Evolutionary conservation across 2,329 filamentous ascomycete genomes (phyloP).

Genomic region (Chalara sp.): DNA sequence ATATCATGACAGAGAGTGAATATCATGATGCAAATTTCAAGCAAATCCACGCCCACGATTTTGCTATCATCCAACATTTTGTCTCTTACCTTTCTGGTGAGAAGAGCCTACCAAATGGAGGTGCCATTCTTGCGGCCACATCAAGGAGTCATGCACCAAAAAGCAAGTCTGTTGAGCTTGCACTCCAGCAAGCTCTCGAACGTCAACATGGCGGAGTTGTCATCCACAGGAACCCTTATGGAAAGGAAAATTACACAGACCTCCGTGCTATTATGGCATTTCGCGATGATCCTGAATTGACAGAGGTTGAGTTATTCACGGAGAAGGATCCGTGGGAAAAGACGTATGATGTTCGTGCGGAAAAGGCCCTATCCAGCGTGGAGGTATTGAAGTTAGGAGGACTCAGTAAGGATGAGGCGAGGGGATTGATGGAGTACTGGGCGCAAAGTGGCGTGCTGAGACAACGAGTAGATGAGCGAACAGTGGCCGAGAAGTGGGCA

Average conservation of each 20-base stretch:
- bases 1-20: slow-evolving; percentile 71
- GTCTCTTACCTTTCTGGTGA: slow-evolving; percentile 61
- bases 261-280: neutral
- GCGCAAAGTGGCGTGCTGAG: slow-evolving; percentile 76
- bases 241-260: slow-evolving; percentile 18
- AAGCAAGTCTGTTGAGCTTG: slow-evolving; percentile 61
- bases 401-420: slow-evolving; percentile 65
- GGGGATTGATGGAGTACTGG: slow-evolving; percentile 87
- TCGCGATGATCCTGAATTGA: neutral
- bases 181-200: slow-evolving; percentile 51
- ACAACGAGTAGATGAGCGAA: slow-evolving; percentile 59
- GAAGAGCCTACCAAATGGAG: slow-evolving; percentile 60
- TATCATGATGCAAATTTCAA: slow-evolving; percentile 69
- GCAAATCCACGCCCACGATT: slow-evolving; percentile 78
- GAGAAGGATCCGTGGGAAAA: slow-evolving; percentile 45
- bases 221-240: neutral
- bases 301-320: slow-evolving; percentile 24
- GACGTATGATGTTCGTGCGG: slow-evolving; percentile 51
- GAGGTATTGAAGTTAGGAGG: slow-evolving; percentile 55
- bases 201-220: slow-evolving; percentile 22
- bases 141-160: slow-evolving; percentile 63
- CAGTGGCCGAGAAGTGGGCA: slow-evolving; percentile 77
- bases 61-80: slow-evolving; percentile 71
- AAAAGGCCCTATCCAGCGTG: slow-evolving; percentile 43
- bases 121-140: slow-evolving; percentile 68